These are phyloP conservation scores for Cladophialophora bantiana DNA, from an alignment of 2,329 filamentous ascomycete genomes.

Conservation along the genomic window DNA sequence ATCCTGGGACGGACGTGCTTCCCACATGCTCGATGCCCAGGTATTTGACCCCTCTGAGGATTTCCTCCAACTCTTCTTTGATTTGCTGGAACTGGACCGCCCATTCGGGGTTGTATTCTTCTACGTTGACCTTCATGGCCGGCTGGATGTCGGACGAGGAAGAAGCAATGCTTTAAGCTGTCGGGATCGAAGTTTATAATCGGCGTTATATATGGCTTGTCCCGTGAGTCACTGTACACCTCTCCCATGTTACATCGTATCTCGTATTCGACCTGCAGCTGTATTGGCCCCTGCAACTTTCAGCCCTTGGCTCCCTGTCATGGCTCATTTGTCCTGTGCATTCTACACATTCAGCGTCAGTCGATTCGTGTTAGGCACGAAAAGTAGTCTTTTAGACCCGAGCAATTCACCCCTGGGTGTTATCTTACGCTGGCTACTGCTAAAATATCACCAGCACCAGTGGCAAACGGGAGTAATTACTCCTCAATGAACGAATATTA, in stretches of 20 bases:
- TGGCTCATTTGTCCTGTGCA: too few species aligned
- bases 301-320: not conserved
- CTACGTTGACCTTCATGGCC: conserved; percentile 30
- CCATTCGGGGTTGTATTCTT: conserved; percentile 34
- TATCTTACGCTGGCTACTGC: too few species aligned
- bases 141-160: not conserved
- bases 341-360: too few species aligned
- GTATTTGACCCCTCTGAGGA: conserved; percentile 28
- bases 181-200: not conserved
- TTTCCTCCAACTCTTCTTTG: conserved; percentile 33
- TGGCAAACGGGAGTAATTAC: too few species aligned
- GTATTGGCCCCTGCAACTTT: not conserved
- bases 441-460: too few species aligned
- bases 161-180: not conserved
- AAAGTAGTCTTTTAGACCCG: too few species aligned
- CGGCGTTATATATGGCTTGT: not conserved
- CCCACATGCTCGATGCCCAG: conserved; percentile 48
- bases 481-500: too few species aligned
- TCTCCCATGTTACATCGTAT: not conserved
- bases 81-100: conserved; percentile 28
- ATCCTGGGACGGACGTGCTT: conserved; percentile 47
- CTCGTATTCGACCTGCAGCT: not conserved
- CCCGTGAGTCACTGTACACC: not conserved
- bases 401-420: too few species aligned
- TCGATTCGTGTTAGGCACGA: too few species aligned